phyloP scores from a whole-genome alignment of 2,329 filamentous ascomycete genomes.

The Verticillium klebahnii region DNA sequence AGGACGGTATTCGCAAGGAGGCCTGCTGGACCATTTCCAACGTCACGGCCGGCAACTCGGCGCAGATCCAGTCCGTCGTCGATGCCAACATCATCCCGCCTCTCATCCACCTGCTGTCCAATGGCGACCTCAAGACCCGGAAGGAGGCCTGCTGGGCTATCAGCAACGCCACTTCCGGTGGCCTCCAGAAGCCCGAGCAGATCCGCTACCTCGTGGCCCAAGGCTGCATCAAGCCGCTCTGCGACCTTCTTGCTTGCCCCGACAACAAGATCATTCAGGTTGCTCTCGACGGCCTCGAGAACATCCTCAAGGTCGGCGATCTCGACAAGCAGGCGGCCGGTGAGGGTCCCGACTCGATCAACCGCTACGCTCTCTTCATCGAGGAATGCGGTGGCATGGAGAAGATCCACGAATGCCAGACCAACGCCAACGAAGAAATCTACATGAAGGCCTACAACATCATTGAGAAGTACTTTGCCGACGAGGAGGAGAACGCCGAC shows the following conservation, averaged over 20 bases:
- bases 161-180: conserved; percentile 95
- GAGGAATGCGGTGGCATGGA: conserved; percentile 99
- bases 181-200: conserved; percentile 97
- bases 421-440: conserved; percentile 99
- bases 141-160: conserved; percentile 99
- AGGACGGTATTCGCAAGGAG: conserved; percentile 98
- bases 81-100: conserved; percentile 97
- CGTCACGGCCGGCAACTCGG: conserved; percentile 96
- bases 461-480: conserved; percentile 99
- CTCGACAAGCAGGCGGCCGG: conserved; percentile 91
- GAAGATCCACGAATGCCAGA: conserved; percentile 99
- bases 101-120: conserved; percentile 90
- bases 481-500: conserved; percentile 91
- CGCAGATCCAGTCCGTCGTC: conserved; percentile 93
- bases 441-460: conserved; percentile 99
- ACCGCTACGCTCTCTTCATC: conserved; percentile 96
- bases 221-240: conserved; percentile 96
- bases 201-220: conserved; percentile 91
- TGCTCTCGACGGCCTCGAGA: conserved; percentile 94
- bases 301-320: conserved; percentile 98
- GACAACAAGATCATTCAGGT: conserved; percentile 99
- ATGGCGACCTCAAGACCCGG: conserved; percentile 97
- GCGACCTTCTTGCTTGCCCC: conserved; percentile 89
- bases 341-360: conserved; percentile 73
- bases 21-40: conserved; percentile 99